These are phyloP conservation scores for Rugonectria rugulosa DNA, from an alignment of 2,329 filamentous ascomycete genomes.

Conservation along the genomic window DNA sequence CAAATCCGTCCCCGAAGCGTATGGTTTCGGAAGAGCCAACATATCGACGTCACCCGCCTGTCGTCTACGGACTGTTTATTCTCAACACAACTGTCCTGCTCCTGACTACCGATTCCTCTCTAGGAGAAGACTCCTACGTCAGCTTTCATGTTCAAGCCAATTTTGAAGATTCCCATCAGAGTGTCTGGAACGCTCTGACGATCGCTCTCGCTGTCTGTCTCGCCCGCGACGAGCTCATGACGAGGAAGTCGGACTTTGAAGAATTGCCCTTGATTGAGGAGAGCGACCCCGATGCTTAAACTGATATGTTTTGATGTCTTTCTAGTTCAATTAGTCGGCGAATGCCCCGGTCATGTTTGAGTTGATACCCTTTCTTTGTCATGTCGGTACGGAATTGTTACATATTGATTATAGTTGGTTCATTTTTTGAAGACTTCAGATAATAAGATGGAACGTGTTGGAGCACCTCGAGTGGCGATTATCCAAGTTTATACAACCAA, in stretches of 20 bases:
- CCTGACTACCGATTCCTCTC: slow-evolving; percentile 49
- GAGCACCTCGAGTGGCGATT: background rate
- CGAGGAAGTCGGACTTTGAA: slow-evolving; percentile 46
- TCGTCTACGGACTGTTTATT: slow-evolving; percentile 54
- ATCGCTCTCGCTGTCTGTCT: slow-evolving; percentile 50
- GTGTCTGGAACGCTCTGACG: slow-evolving; percentile 55
- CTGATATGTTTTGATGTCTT: background rate
- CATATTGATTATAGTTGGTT: no score
- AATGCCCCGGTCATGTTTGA: background rate
- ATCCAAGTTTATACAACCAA: no score
- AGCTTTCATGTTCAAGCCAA: slow-evolving; percentile 53
- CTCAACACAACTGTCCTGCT: slow-evolving; percentile 49
- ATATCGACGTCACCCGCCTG: slow-evolving; percentile 46
- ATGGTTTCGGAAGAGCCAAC: no score
- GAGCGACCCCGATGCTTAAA: slow-evolving; percentile 50
- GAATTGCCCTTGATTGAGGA: slow-evolving; percentile 39
- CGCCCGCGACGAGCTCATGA: slow-evolving; percentile 50
- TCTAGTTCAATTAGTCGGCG: no score
- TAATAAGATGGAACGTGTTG: background rate
- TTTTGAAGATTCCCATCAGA: slow-evolving; percentile 49
- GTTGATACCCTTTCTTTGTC: background rate
- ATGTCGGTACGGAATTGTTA: no score
- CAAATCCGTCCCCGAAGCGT: slow-evolving; percentile 14
- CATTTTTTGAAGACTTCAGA: background rate
- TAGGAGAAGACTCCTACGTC: slow-evolving; percentile 45